Evolutionary conservation across 2,329 filamentous ascomycete species (phyloP).

Genomic region (Aspergillus fructus): DNA sequence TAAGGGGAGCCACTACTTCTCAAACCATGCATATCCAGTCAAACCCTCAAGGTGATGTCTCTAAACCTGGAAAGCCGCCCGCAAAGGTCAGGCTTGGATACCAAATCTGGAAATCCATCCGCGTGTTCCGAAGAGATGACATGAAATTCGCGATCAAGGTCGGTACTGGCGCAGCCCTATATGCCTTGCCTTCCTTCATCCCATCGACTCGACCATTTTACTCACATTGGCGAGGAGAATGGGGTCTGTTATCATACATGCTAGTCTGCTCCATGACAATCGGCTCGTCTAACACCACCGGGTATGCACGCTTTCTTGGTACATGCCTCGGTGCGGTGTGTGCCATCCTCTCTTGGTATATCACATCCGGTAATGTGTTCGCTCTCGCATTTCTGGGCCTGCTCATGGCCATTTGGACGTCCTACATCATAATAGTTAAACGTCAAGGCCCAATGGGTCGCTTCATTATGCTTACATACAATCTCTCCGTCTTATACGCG

Average conservation of each 20-base stretch:
- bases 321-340: slow-evolving; percentile 77
- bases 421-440: slow-evolving; percentile 82
- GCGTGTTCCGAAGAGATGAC: slow-evolving; percentile 63
- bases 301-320: slow-evolving; percentile 79
- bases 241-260: slow-evolving; percentile 96
- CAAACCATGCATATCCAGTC: not conserved
- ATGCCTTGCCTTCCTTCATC: slow-evolving; percentile 86
- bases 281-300: slow-evolving; percentile 91
- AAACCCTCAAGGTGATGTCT: not conserved
- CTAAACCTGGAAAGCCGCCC: slow-evolving; percentile 7
- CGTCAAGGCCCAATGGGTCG: slow-evolving; percentile 87
- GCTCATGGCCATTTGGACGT: slow-evolving; percentile 76
- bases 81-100: slow-evolving; percentile 41
- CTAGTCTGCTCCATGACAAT: slow-evolving; percentile 98
- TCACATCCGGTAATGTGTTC: slow-evolving; percentile 70
- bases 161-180: slow-evolving; percentile 82
- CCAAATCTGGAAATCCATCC: slow-evolving; percentile 55
- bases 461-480: slow-evolving; percentile 94
- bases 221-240: slow-evolving; percentile 88
- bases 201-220: slow-evolving; percentile 76
- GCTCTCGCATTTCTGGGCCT: slow-evolving; percentile 79
- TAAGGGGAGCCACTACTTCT: not conserved
- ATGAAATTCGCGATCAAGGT: slow-evolving; percentile 87
- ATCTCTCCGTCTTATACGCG: slow-evolving; percentile 88
- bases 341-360: slow-evolving; percentile 75